Evolutionary conservation across 257 asterid species (phyloP).

Genomic region (Lycium ferocissimum): DNA sequence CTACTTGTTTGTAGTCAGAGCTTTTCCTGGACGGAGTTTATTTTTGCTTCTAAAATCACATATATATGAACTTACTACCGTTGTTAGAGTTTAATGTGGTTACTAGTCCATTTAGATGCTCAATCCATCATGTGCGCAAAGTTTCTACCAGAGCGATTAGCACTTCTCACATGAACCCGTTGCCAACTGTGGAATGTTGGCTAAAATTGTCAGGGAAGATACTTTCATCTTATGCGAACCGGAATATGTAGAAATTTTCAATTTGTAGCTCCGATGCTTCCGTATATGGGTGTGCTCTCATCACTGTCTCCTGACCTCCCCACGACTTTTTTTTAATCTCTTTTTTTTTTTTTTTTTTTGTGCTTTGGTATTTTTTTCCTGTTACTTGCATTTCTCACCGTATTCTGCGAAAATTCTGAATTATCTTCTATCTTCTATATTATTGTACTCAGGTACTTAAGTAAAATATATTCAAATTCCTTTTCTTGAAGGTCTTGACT

Average conservation of each 20-base stretch:
- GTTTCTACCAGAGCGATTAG: background rate
- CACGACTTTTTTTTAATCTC: background rate
- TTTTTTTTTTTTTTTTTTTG: too few relatives aligned
- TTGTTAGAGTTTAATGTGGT: conserved; percentile 21
- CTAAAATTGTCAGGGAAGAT: conserved; percentile 2
- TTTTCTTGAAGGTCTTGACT: conserved; percentile 22
- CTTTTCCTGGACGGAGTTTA: background rate
- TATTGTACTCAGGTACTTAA: background rate
- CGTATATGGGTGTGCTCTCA: background rate
- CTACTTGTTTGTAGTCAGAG: conserved; percentile 2
- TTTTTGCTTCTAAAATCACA: background rate
- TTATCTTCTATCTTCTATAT: conserved; percentile 4
- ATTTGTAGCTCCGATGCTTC: conserved; percentile 8
- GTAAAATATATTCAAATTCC: conserved; percentile 21
- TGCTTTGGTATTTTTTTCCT: background rate
- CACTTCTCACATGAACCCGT: background rate
- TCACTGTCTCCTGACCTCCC: conserved; percentile 11
- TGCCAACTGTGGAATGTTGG: conserved; percentile 16
- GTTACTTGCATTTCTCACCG: conserved; percentile 17
- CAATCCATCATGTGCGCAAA: background rate
- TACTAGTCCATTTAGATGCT: background rate
- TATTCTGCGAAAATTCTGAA: background rate
- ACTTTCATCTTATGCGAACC: background rate
- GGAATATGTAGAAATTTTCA: background rate
- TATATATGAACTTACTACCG: background rate